Base-by-base conservation (phyloP, 179 eudicot species). In the Beta macrorhiza region DNA sequence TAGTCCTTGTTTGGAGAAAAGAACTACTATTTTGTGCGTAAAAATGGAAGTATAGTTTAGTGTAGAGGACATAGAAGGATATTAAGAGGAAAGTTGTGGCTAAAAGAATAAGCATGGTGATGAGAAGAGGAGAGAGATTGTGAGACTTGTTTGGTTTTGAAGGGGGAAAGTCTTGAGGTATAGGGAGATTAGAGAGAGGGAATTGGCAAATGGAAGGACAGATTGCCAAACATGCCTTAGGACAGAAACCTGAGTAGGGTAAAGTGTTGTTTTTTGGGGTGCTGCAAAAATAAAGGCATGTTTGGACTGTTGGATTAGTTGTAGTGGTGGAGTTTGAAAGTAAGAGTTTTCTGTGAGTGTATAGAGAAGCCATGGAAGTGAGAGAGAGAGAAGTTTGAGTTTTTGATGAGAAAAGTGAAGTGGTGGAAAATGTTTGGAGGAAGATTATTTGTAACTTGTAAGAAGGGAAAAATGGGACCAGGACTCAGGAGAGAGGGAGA, bases 121-220 rank as follows among this genome's bases (percentile, higher is more conserved):
- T 82, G 5, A 86, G 81, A 63, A 86, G 71, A 71, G 89, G 89
- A 0, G 89, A 81, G 51, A 78, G 69, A 57, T 78, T 47, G n/a
- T 86, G 84, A 45, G 82, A 29, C n/a, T 53, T 80, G 75, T 81
- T 86, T 78, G 82, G 86, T 32, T 80, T 82, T 5, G 79, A 10
- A 1, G 78, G 47, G 19, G 52, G 45, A 32, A 53, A 32, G 11
- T 72, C 12, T 1, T 45, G 78, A n/a, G 86, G 83, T 51, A 67
- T 75, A 75, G 10, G 61, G 7, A 56, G 59, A 15, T 55, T 8
- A 37, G 67, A 57, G 25, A 69, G 32, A 16, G 86, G 1, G 73
- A 62, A 56, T 5, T 56, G 75, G 57, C 89, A 86, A 20, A 70
- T 25, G 1, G 85, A 76, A 20, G 89, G 89, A 51, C 85, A 84